A percentile compares a stretch with the other conserved stretches of the same genome.
These are phyloP conservation scores for Trichoderma polysporum DNA, from an alignment of 2,329 filamentous ascomycete species.

Conservation along the genomic window DNA sequence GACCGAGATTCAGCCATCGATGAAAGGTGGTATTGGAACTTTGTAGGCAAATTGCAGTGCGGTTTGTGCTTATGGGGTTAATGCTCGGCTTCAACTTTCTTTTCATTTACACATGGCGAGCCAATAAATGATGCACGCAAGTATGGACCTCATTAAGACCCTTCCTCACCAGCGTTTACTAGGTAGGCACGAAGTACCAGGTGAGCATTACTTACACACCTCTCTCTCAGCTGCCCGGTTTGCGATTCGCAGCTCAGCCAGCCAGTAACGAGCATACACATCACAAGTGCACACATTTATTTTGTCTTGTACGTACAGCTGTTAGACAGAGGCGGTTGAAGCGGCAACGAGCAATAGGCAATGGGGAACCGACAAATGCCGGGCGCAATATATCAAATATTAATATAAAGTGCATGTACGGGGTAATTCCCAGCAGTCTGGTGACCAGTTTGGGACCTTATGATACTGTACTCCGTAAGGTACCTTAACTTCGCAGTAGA, in stretches of 20 bases:
- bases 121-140: no score
- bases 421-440: constrained; percentile 8
- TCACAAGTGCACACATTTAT: background rate
- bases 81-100: no score
- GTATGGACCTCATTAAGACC: no score
- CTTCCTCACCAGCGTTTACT: no score
- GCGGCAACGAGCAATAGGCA: background rate
- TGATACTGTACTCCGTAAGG: background rate
- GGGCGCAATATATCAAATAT: background rate
- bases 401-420: background rate
- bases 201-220: background rate
- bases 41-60: no score
- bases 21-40: background rate
- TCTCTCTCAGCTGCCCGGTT: background rate
- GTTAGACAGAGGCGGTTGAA: background rate
- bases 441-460: constrained; percentile 12
- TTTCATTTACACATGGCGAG: background rate
- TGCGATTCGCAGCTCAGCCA: background rate
- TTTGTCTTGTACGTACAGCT: background rate
- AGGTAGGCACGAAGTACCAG: background rate
- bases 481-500: background rate
- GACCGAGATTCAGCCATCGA: constrained; percentile 9
- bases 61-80: no score
- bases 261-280: constrained; percentile 20
- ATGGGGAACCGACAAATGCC: background rate